phyloP scores from a whole-genome alignment of 1,284 basidiomycete species.

The Sporisorium reilianum region DNA sequence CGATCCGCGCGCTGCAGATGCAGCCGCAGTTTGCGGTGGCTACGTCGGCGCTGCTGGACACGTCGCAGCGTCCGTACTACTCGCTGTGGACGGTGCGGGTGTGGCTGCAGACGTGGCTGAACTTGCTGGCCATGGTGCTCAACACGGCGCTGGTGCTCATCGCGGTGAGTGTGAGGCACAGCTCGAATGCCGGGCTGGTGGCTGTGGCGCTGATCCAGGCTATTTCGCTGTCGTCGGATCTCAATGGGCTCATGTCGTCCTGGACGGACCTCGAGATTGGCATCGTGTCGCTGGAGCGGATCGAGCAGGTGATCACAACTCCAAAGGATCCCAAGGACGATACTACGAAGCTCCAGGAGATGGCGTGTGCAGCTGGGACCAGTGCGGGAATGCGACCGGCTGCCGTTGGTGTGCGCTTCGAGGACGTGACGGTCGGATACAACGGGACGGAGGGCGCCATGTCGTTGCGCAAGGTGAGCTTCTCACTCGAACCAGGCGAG shows the following conservation, averaged over 20 bases:
- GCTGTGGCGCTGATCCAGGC: constrained; percentile 65
- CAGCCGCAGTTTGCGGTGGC: constrained; percentile 18
- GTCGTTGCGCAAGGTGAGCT: constrained; percentile 11
- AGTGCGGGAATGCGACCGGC: constrained; percentile 11
- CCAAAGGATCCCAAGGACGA: constrained; percentile 31
- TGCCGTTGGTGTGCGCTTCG: constrained; percentile 14
- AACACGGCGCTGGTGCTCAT: constrained; percentile 43
- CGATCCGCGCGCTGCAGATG: constrained; percentile 34
- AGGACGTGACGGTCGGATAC: constrained; percentile 20
- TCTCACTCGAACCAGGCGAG: constrained; percentile 2
- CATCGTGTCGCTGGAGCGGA: constrained; percentile 64
- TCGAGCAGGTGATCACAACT: constrained; percentile 56
- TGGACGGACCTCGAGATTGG: constrained; percentile 69
- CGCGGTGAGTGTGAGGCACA: constrained; percentile 35
- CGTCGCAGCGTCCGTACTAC: constrained; percentile 38
- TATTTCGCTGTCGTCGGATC: constrained; percentile 28
- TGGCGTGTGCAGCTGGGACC: constrained; percentile 20
- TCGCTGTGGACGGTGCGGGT: constrained; percentile 35
- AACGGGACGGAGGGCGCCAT: neutral
- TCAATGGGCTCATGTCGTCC: constrained; percentile 43
- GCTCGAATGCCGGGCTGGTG: constrained; percentile 42
- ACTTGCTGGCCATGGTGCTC: constrained; percentile 29
- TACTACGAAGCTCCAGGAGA: constrained; percentile 15
- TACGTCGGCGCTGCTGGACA: constrained; percentile 22
- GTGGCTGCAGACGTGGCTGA: constrained; percentile 45